Evolutionary conservation across 495 filamentous ascomycete genomes (phyloP).

Genomic region (Penicillium coffeae): DNA sequence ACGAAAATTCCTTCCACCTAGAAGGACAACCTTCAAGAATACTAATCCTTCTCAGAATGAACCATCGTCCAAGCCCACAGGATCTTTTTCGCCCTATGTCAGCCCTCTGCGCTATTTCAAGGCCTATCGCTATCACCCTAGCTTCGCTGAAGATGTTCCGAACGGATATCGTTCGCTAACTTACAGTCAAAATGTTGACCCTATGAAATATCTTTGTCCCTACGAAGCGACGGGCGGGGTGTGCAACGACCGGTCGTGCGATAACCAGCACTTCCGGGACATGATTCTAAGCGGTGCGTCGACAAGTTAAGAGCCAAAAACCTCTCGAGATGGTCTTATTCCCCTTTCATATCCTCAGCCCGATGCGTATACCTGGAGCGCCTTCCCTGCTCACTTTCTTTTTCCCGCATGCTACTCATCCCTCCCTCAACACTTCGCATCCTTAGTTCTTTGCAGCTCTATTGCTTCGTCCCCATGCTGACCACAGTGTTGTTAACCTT

Average conservation of each 20-base stretch:
- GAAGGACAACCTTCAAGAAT: constrained; percentile 2
- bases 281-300: constrained; percentile 81
- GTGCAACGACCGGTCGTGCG: constrained; percentile 69
- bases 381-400: constrained; percentile 3
- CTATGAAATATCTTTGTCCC: constrained; percentile 66
- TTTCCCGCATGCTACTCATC: not conserved
- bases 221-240: constrained; percentile 67
- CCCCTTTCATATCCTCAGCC: constrained; percentile 8
- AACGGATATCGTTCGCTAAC: constrained; percentile 85
- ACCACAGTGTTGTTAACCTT: constrained; percentile 52
- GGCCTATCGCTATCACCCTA: constrained; percentile 83
- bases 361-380: constrained; percentile 9
- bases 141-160: constrained; percentile 62
- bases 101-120: constrained; percentile 80
- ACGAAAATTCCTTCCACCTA: constrained; percentile 24
- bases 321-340: constrained; percentile 10
- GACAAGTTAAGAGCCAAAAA: constrained; percentile 34
- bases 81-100: constrained; percentile 65
- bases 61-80: constrained; percentile 6
- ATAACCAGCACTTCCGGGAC: constrained; percentile 75
- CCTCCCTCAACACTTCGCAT: not conserved
- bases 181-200: constrained; percentile 84
- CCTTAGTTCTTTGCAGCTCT: constrained; percentile 1
- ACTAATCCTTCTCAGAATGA: constrained; percentile 28
- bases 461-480: constrained; percentile 44